Percentiles rank a stretch among this genome's conserved stretches.
Evolutionary conservation across 306 rosid genomes (phyloP).

Genomic region (Malus sieversii): DNA sequence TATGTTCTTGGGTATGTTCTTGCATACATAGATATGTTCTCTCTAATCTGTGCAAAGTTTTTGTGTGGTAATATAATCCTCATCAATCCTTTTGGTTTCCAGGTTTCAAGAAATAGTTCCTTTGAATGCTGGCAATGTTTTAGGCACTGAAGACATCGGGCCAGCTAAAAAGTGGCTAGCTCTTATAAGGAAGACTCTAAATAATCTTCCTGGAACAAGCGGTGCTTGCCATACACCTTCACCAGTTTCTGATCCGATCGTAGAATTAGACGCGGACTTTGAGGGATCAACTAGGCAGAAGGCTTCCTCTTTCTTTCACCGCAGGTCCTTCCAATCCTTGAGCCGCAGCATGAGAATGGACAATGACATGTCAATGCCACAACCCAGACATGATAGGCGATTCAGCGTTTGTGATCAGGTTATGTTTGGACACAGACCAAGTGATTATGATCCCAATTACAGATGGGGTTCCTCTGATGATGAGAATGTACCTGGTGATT

Average conservation of each 20-base stretch:
- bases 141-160: slow-evolving; percentile 96
- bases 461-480: slow-evolving; percentile 90
- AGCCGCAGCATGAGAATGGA: slow-evolving; percentile 97
- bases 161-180: slow-evolving; percentile 98
- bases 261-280: slow-evolving; percentile 77
- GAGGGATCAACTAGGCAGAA: slow-evolving; percentile 86
- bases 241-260: slow-evolving; percentile 80
- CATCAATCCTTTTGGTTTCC: slow-evolving; percentile 16
- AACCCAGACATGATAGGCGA: slow-evolving; percentile 72
- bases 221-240: slow-evolving; percentile 74
- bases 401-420: slow-evolving; percentile 78
- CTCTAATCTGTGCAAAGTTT: slow-evolving; percentile 7
- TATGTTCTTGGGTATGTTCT: slow-evolving; percentile 82
- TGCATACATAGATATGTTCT: background rate
- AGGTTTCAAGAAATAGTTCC: slow-evolving; percentile 99
- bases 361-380: slow-evolving; percentile 58
- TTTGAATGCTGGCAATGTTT: slow-evolving; percentile 94
- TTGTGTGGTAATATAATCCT: background rate
- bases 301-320: slow-evolving; percentile 71
- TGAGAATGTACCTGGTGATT: slow-evolving; percentile 65
- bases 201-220: slow-evolving; percentile 80
- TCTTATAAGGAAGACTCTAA: slow-evolving; percentile 76
- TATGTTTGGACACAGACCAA: slow-evolving; percentile 59
- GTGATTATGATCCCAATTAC: slow-evolving; percentile 72
- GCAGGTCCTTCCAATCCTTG: slow-evolving; percentile 88